Percentiles rank a stretch among this genome's conserved stretches.
phyloP scores from a whole-genome alignment of 345 rosid genomes.

The Barbarea vulgaris region DNA sequence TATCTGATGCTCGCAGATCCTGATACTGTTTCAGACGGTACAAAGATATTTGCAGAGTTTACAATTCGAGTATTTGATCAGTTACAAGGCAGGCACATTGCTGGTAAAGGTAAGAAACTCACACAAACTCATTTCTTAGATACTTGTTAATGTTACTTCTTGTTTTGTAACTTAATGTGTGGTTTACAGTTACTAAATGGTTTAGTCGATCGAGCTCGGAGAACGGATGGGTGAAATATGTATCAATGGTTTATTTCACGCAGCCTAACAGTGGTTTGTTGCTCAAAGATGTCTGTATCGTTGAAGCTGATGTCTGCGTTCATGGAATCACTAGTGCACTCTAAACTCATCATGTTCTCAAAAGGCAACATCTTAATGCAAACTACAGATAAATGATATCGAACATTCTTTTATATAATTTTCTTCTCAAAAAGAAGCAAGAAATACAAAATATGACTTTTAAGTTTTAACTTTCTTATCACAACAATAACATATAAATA shows the following conservation, averaged over 20 bases:
- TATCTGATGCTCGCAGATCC: slow-evolving; percentile 38
- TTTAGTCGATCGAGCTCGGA: slow-evolving; percentile 30
- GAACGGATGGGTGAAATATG: slow-evolving; percentile 42
- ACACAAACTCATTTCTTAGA: not conserved
- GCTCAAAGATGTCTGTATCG: slow-evolving; percentile 38
- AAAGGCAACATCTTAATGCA: slow-evolving; percentile 12
- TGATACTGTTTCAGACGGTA: slow-evolving; percentile 26
- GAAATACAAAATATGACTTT: slow-evolving; percentile 29
- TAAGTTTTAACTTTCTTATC: slow-evolving; percentile 25
- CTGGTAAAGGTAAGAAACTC: slow-evolving; percentile 36
- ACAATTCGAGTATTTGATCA: slow-evolving; percentile 38
- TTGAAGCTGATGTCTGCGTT: slow-evolving; percentile 42
- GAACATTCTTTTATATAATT: slow-evolving; percentile 7
- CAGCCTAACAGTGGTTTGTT: slow-evolving; percentile 43
- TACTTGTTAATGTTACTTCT: slow-evolving; percentile 18
- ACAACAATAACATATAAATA: slow-evolving; percentile 11
- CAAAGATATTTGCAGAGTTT: slow-evolving; percentile 38
- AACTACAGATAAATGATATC: not conserved
- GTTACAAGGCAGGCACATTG: slow-evolving; percentile 42
- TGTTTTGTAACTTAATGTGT: not conserved
- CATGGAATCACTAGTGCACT: slow-evolving; percentile 35
- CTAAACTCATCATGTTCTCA: not conserved
- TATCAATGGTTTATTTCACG: slow-evolving; percentile 35
- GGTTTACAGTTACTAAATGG: slow-evolving; percentile 35
- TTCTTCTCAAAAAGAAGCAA: slow-evolving; percentile 20